These are phyloP conservation scores for Teunomyces stri DNA, from an alignment of 805 yeast genomes.

Conservation along the genomic window DNA sequence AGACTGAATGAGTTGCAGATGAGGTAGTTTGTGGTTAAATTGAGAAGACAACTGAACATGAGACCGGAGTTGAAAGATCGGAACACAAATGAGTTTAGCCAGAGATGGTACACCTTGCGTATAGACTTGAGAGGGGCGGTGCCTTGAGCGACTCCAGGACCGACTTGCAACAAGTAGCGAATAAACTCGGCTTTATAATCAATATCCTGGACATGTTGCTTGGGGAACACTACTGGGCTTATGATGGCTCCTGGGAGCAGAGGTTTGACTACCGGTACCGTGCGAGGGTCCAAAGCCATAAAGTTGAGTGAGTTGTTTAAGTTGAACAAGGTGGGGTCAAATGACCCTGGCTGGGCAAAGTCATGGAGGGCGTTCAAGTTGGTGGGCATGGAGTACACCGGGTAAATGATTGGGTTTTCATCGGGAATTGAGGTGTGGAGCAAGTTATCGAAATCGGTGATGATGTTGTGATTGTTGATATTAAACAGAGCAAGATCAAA, in stretches of 20 bases:
- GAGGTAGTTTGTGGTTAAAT: slow-evolving; percentile 39
- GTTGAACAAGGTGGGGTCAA: background rate
- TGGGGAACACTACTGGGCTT: background rate
- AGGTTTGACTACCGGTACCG: background rate
- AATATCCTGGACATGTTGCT: background rate
- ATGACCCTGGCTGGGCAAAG: background rate
- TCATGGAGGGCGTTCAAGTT: slow-evolving; percentile 1
- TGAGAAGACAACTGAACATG: slow-evolving; percentile 37
- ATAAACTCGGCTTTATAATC: background rate
- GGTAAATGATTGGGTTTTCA: slow-evolving; percentile 35
- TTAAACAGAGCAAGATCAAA: background rate
- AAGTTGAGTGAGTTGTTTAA: background rate
- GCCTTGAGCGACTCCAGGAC: slow-evolving; percentile 15
- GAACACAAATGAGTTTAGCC: slow-evolving; percentile 33
- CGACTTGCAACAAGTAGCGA: background rate
- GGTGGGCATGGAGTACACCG: slow-evolving; percentile 28
- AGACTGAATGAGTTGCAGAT: slow-evolving; percentile 27
- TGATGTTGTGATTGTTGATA: slow-evolving; percentile 2
- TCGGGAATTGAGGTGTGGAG: slow-evolving; percentile 18
- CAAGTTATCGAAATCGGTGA: slow-evolving; percentile 34
- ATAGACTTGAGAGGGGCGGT: slow-evolving; percentile 25
- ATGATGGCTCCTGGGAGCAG: background rate
- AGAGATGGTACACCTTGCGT: slow-evolving; percentile 27
- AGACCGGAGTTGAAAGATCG: slow-evolving; percentile 20
- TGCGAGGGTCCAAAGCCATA: background rate